Percentiles rank a stretch among this genome's conserved stretches.
phyloP scores from a whole-genome alignment of 129 eudicot species.

The Artemisia tridentata region DNA sequence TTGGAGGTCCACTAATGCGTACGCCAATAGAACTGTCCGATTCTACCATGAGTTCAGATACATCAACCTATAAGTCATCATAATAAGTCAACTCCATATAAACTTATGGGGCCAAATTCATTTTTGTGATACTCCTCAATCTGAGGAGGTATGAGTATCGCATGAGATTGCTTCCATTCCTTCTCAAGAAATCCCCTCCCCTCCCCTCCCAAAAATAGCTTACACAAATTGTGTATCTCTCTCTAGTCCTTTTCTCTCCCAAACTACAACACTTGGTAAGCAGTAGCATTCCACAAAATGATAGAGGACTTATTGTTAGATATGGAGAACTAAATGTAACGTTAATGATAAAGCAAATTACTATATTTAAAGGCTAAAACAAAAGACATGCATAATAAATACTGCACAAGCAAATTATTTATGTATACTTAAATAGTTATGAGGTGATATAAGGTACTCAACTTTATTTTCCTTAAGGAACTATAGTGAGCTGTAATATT shows the following conservation, averaged over 20 bases:
- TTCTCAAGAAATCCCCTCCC: slow-evolving; percentile 1
- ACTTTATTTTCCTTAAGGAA: neutral
- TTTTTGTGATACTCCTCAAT: neutral
- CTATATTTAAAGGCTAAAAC: neutral
- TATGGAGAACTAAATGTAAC: neutral
- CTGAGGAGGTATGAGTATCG: neutral
- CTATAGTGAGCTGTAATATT: neutral
- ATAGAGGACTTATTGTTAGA: neutral
- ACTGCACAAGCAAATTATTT: neutral
- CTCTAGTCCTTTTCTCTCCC: slow-evolving; percentile 8
- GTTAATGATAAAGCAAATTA: neutral
- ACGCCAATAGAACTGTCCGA: slow-evolving; percentile 66
- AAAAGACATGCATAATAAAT: too few species aligned
- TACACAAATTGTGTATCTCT: neutral
- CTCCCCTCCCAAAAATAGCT: too few species aligned
- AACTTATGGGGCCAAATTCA: slow-evolving; percentile 1
- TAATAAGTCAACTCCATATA: slow-evolving; percentile 33
- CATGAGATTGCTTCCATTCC: slow-evolving; percentile 14
- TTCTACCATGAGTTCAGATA: slow-evolving; percentile 71
- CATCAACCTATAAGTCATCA: slow-evolving; percentile 59
- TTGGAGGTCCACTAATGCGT: slow-evolving; percentile 92
- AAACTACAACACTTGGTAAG: neutral
- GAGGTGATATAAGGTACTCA: slow-evolving; percentile 1
- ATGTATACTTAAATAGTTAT: slow-evolving; percentile 1
- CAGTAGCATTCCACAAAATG: neutral